Percentiles rank a stretch among this genome's conserved stretches.
These are phyloP conservation scores for Inga oerstediana DNA, from an alignment of 306 rosid species.

Conservation along the genomic window DNA sequence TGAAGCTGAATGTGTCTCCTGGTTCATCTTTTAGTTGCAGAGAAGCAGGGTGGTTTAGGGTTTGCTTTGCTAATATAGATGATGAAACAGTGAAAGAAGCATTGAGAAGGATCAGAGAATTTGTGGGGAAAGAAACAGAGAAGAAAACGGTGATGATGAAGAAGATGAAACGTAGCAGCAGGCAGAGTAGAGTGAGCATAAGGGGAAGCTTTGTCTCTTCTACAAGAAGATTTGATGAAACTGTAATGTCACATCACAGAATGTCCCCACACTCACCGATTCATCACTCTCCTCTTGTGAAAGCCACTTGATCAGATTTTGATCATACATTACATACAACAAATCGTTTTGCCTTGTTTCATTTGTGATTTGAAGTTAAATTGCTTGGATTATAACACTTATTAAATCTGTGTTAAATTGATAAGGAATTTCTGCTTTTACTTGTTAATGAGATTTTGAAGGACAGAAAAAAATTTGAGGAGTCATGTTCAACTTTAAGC, in stretches of 20 bases:
- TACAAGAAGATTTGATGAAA: constrained; percentile 59
- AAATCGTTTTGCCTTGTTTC: neutral
- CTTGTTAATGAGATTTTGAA: too few species aligned
- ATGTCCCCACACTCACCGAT: constrained; percentile 79
- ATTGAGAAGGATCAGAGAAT: constrained; percentile 48
- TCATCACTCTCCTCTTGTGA: constrained; percentile 68
- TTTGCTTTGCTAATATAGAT: constrained; percentile 91
- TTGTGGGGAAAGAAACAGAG: constrained; percentile 46
- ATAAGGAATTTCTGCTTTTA: too few species aligned
- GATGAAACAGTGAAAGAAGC: constrained; percentile 66
- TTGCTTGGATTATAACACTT: neutral
- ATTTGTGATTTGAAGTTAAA: neutral
- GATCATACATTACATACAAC: neutral
- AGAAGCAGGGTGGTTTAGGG: constrained; percentile 93
- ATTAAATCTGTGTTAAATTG: too few species aligned
- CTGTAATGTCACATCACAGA: constrained; percentile 59
- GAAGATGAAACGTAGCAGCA: constrained; percentile 33
- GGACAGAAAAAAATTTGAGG: too few species aligned
- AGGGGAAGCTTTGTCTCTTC: constrained; percentile 56
- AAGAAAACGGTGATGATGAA: constrained; percentile 1
- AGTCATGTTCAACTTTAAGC: too few species aligned
- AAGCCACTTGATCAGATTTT: constrained; percentile 33
- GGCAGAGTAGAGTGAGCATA: constrained; percentile 26
- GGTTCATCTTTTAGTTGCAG: constrained; percentile 73
- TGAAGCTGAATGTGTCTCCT: constrained; percentile 83